Base-by-base conservation (phyloP, 192 early-diverging fungal species). In the Coemansia sp. region DNA sequence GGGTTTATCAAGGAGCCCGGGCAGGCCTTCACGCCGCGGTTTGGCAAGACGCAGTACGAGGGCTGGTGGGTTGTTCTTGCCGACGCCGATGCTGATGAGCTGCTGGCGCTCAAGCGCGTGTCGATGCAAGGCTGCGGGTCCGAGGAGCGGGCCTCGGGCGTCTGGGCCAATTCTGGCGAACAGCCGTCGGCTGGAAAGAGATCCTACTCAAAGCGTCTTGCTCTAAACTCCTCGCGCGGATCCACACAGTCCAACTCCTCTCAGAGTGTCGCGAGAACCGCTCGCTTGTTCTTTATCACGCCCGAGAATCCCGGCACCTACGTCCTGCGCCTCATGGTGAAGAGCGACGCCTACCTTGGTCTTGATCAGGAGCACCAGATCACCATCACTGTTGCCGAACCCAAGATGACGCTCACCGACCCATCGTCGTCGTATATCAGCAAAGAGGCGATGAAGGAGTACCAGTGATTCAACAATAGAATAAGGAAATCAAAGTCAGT, bases 61-160 rank as follows among this genome's bases (percentile, higher is more conserved):
- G 90, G 93, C 0, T 99, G 94, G 94, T 99, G 93, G 92, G 66
- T 93, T 5, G 84, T 96, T 9, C 75, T 98, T 9, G 95, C 90
- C 1, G 87, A 95, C 56, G 38, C 7, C 9, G 16, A 4, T 0
- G 76, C 32, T 4, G 72, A 92, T 49, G 90, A 92, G 56, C 67
- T 98, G 54, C 50, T 96, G 56, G 92, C 90, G 4, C 54, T 97
- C 61, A 96, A 93, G 84, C 83, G 95, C 16, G 76, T 93, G 9
- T 85, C 88, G 42, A 89, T 89, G 85, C 81, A 88, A 12, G 89
- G 79, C n/a, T 15, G 26, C 3, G 26, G 13, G 18, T 21, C 21
- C 32, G 53, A 70, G 64, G 38, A 37, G 4, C 63, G 59, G 40
- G 49, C 45, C 7, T 41, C 63, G 0, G 65, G 61, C 48, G 63